Base-by-base conservation (phyloP, 129 eudicot genomes). In the Ambrosia trifida region DNA sequence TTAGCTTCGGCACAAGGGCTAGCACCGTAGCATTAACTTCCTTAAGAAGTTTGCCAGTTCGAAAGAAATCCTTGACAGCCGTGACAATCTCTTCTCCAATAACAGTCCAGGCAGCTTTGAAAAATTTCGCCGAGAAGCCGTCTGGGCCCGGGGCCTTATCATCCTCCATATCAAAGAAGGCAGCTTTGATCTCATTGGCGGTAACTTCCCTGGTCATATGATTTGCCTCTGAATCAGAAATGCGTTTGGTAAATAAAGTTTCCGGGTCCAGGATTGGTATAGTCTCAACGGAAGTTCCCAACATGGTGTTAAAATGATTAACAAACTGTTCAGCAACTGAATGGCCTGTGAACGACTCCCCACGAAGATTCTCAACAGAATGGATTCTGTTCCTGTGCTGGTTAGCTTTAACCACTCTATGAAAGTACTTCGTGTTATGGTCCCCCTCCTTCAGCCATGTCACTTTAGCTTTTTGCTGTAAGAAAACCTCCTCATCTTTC, bases 201-300 rank as follows among this genome's bases (percentile, higher is more conserved):
- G 16, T 20, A 0, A 57, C 38, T 0, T 1, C 7, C 17, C 16
- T 0, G 0, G 24, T 16, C 63, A 57, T 57, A 2, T 10, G 2
- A 0, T 0, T 14, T 0, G 63, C 63, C 5, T 6, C 12, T 0
- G 3, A 2, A 0, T 3, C 0, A 0, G 64, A 16, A 5, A 57
- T 0, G 1, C 1, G 30, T 1, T 3, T 10, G 0, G 1, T 0
- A 4, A 57, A 57, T 0, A 57, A n/a, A 2, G 2, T 3, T 0
- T 19, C 7, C 0, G 63, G 63, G 4, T 54, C 32, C 2, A 2
- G 0, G 8, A 54, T 54, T 0, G 31, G 33, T 0, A 1, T 1
- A 0, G 19, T 10, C 0, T 19, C 12, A 11, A 31, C 12, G 0
- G 61, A 54, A 0, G 1, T 0, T 0, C 32, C 61, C 0, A 54